These are phyloP conservation scores for Lyophyllum decastes DNA, from an alignment of 768 basidiomycete genomes.

Conservation along the genomic window DNA sequence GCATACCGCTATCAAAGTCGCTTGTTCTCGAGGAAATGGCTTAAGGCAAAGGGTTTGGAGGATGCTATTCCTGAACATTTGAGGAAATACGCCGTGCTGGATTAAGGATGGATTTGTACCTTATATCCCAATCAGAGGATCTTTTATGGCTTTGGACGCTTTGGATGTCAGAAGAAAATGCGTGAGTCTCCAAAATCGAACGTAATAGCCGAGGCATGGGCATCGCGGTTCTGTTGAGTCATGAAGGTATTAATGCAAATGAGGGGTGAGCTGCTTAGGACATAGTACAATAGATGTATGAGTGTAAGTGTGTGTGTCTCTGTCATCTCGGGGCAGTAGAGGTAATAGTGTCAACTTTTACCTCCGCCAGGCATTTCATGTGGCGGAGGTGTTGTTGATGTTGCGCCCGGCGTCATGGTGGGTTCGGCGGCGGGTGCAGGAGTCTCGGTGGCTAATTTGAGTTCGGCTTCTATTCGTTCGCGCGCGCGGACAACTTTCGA, in stretches of 20 bases:
- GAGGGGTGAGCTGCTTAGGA: slow-evolving; percentile 17
- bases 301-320: not conserved
- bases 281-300: slow-evolving; percentile 14
- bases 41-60: slow-evolving; percentile 76
- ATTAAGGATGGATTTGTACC: slow-evolving; percentile 36
- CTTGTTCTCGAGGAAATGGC: slow-evolving; percentile 92
- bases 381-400: slow-evolving; percentile 19
- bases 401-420: slow-evolving; percentile 8
- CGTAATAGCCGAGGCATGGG: not conserved
- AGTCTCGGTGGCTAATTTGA: slow-evolving; percentile 28
- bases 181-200: not conserved
- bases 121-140: not conserved
- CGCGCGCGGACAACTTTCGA: slow-evolving; percentile 95
- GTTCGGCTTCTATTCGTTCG: slow-evolving; percentile 94
- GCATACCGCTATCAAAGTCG: slow-evolving; percentile 97
- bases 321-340: not conserved
- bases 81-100: slow-evolving; percentile 88
- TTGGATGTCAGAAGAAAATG: not conserved
- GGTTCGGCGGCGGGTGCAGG: slow-evolving; percentile 15
- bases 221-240: slow-evolving; percentile 4
- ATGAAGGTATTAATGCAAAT: slow-evolving; percentile 13
- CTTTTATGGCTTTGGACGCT: not conserved
- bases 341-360: slow-evolving; percentile 7
- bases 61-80: slow-evolving; percentile 80
- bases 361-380: slow-evolving; percentile 13